Percentiles rank a stretch among this genome's conserved stretches.
phyloP scores from a whole-genome alignment of 176 grass and related monocot species.

The Guadua angustifolia region DNA sequence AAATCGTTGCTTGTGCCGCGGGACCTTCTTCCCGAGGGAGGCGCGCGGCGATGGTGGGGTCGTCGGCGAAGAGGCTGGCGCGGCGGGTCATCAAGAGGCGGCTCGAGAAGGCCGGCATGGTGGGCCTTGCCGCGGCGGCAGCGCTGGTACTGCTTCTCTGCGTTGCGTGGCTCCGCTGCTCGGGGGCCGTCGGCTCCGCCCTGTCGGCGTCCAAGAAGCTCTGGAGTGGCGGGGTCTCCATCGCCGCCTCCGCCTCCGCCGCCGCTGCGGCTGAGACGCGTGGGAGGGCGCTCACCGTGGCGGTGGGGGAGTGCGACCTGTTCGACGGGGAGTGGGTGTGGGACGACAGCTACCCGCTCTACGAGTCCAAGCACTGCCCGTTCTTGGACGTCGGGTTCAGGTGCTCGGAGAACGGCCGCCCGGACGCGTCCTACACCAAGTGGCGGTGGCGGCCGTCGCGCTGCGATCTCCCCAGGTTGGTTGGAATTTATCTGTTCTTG shows the following conservation, averaged over 20 bases:
- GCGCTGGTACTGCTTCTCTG: conserved; percentile 44
- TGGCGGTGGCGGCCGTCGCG: conserved; percentile 81
- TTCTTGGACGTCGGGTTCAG: conserved; percentile 82
- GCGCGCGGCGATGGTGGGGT: not conserved
- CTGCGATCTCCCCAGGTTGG: conserved; percentile 81
- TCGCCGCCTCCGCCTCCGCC: not conserved
- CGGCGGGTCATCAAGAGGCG: conserved; percentile 6
- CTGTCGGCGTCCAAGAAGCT: conserved; percentile 22
- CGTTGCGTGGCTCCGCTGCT: conserved; percentile 40
- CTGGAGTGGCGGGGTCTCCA: conserved; percentile 37
- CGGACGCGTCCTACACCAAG: conserved; percentile 69
- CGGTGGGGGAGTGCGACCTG: conserved; percentile 62
- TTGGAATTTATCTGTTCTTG: not conserved
- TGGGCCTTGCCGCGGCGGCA: not conserved
- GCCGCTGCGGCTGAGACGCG: not conserved
- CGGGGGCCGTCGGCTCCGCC: conserved; percentile 21
- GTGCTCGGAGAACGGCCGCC: conserved; percentile 89
- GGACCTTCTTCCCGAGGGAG: not conserved
- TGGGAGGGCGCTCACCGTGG: not conserved
- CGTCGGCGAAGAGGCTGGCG: conserved; percentile 39
- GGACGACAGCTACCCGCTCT: conserved; percentile 78
- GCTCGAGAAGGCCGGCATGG: conserved; percentile 23
- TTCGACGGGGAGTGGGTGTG: conserved; percentile 89
- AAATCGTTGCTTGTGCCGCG: not conserved
- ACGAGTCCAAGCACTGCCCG: conserved; percentile 71